A percentile compares a stretch with the other conserved stretches of the same genome.
phyloP scores from a whole-genome alignment of 2,329 filamentous ascomycete species.

The Penicillium sp. region DNA sequence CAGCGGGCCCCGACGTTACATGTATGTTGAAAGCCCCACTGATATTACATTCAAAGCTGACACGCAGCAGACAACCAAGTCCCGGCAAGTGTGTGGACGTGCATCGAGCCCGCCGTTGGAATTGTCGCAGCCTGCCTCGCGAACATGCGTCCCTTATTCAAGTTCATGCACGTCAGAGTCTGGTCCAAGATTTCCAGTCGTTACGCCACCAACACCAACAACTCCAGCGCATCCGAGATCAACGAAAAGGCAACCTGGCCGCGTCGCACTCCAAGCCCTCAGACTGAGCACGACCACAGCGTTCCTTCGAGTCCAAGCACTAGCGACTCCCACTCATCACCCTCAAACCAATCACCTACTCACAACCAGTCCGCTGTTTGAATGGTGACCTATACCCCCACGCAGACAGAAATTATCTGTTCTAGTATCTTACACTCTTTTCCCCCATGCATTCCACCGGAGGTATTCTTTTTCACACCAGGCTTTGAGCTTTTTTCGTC shows the following conservation, averaged over 20 bases:
- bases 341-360: neutral
- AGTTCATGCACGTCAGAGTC: conserved; percentile 16
- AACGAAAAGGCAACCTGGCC: conserved; percentile 10
- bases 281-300: neutral
- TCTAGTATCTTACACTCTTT: too few species aligned
- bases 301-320: neutral
- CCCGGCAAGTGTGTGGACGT: conserved; percentile 32
- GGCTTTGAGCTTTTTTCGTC: too few species aligned
- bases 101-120: conserved; percentile 32
- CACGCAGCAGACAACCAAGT: conserved; percentile 26
- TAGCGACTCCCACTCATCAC: neutral
- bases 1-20: conserved; percentile 25
- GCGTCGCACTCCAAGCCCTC: conserved; percentile 9
- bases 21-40: conserved; percentile 12
- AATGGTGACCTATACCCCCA: too few species aligned
- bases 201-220: conserved; percentile 5
- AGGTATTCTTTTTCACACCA: too few species aligned
- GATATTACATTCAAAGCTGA: neutral
- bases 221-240: conserved; percentile 13
- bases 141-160: conserved; percentile 33
- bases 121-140: conserved; percentile 31
- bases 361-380: neutral
- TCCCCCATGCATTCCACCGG: too few species aligned
- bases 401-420: too few species aligned
- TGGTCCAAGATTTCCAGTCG: conserved; percentile 8